These are phyloP conservation scores for Eimeria maxima DNA, from an alignment of 169 alveolate genomes.

Conservation along the genomic window DNA sequence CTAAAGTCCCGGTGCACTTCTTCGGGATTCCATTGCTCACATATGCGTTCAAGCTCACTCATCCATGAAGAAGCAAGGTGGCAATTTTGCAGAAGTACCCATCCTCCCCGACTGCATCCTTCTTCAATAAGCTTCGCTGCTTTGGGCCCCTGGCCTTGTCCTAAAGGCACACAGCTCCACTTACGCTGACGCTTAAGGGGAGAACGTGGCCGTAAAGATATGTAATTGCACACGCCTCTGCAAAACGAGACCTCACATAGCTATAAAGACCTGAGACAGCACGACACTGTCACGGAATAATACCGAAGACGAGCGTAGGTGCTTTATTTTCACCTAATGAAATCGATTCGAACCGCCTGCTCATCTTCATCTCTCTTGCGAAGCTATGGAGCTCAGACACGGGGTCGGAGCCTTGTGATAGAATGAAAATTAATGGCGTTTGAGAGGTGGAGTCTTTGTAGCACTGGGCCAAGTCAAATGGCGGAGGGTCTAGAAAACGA, in stretches of 20 bases:
- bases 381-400: conserved; percentile 91
- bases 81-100: conserved; percentile 97
- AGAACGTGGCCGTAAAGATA: background rate
- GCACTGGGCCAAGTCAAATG: conserved; percentile 92
- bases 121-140: conserved; percentile 95
- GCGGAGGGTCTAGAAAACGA: conserved; percentile 91
- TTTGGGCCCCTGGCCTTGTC: conserved; percentile 97
- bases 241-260: background rate
- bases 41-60: conserved; percentile 95
- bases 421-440: conserved; percentile 95
- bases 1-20: conserved; percentile 87
- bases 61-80: conserved; percentile 97
- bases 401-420: conserved; percentile 97
- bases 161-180: conserved; percentile 83
- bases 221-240: background rate
- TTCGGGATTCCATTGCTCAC: conserved; percentile 88
- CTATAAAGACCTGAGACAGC: background rate
- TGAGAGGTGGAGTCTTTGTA: conserved; percentile 91
- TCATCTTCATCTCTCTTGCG: conserved; percentile 90
- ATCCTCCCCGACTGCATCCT: conserved; percentile 93
- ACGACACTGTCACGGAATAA: no score
- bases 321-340: conserved; percentile 84
- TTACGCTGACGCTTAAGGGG: conserved; percentile 64
- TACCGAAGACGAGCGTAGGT: background rate
- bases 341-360: conserved; percentile 86